Conservation (phyloP, 1,284 basidiomycete species). For the Cryptococcus neoformans region DNA sequence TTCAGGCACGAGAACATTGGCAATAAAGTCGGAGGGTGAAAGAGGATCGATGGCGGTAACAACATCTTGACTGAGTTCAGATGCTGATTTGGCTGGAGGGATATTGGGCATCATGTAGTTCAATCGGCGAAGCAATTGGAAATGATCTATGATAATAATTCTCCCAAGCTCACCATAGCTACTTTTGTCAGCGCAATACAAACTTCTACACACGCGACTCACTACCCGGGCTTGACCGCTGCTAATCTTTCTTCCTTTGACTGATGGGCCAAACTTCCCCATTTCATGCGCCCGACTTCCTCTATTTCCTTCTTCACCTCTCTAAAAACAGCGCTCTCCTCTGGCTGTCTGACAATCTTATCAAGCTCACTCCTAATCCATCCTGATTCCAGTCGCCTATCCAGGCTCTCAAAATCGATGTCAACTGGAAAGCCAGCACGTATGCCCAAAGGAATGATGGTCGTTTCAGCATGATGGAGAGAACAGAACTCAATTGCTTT, state of each 20-base stretch:
- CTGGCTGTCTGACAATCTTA: constrained; percentile 20
- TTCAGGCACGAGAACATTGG: constrained; percentile 42
- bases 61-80: background rate
- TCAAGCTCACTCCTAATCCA: constrained; percentile 26
- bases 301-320: constrained; percentile 14
- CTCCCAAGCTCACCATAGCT: constrained; percentile 44
- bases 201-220: constrained; percentile 14
- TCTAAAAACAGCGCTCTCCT: constrained; percentile 8
- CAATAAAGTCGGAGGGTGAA: constrained; percentile 30
- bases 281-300: constrained; percentile 19
- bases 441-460: constrained; percentile 34
- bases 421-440: constrained; percentile 32
- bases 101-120: constrained; percentile 12
- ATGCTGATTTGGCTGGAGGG: background rate
- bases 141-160: constrained; percentile 29
- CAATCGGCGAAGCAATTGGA: constrained; percentile 28
- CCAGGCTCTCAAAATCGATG: constrained; percentile 31
- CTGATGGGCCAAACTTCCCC: constrained; percentile 19
- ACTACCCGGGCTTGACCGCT: constrained; percentile 39
- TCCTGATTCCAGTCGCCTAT: constrained; percentile 22
- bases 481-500: constrained; percentile 31
- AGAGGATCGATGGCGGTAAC: constrained; percentile 18
- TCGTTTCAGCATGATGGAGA: constrained; percentile 36
- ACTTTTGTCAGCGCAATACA: background rate
- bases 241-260: constrained; percentile 15